phyloP scores from a whole-genome alignment of 2,329 filamentous ascomycete genomes.

The Chrysosporium keratinophilum region DNA sequence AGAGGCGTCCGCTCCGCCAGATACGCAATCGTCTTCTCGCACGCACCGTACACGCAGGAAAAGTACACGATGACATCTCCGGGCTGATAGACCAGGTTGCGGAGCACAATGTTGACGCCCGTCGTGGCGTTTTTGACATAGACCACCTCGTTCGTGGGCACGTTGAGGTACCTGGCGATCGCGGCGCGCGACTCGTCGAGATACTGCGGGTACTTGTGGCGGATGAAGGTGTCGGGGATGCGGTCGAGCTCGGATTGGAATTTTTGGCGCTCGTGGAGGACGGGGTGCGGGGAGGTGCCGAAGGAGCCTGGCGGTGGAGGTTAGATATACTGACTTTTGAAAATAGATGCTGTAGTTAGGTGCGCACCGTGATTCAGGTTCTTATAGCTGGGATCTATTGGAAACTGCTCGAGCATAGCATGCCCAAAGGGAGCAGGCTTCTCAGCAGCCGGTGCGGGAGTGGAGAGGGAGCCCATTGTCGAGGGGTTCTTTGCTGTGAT shows the following conservation, averaged over 20 bases:
- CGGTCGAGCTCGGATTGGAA: slow-evolving; percentile 59
- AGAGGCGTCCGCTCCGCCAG: slow-evolving; percentile 56
- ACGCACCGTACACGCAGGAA: slow-evolving; percentile 65
- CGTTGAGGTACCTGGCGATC: slow-evolving; percentile 56
- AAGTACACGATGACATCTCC: slow-evolving; percentile 71
- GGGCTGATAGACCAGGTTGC: slow-evolving; percentile 56
- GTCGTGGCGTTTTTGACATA: slow-evolving; percentile 74
- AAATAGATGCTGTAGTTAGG: too few species aligned
- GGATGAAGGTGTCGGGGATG: slow-evolving; percentile 64
- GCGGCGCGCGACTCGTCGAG: slow-evolving; percentile 56
- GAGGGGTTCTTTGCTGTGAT: not conserved
- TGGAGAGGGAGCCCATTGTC: slow-evolving; percentile 5
- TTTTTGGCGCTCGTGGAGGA: slow-evolving; percentile 50
- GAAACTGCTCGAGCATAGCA: slow-evolving; percentile 53
- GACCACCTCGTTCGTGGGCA: slow-evolving; percentile 55
- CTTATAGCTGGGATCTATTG: slow-evolving; percentile 55
- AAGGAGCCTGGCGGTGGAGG: slow-evolving; percentile 49
- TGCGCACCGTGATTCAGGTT: slow-evolving; percentile 68
- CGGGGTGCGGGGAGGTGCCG: slow-evolving; percentile 57
- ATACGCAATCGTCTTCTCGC: slow-evolving; percentile 62
- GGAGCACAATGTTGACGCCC: slow-evolving; percentile 60
- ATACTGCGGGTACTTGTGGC: slow-evolving; percentile 52
- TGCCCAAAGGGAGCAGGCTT: slow-evolving; percentile 40
- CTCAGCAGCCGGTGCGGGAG: not conserved
- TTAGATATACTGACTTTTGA: too few species aligned